Evolutionary conservation across 345 rosid species (phyloP), one percentile per base, ranked within the genome.

Genomic region (Geranium rotundifolium): DNA sequence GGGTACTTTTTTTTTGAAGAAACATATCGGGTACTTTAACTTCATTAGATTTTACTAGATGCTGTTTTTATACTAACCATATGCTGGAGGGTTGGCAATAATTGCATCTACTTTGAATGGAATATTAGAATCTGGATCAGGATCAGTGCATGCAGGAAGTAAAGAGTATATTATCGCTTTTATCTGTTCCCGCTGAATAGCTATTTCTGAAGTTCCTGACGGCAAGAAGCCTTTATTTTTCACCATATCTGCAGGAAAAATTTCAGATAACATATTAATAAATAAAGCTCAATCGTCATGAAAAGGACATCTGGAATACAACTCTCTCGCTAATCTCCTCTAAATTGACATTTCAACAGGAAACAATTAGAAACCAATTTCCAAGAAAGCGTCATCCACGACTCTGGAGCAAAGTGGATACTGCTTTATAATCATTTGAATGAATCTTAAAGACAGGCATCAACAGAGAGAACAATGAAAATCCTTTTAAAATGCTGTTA

Each of bases 211-310:
- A 65, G 99, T 97, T 55, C 92, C 92, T 19, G 99, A 86, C 27
- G 99, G 99, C 82, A 95, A 74, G 78, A 95, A 95, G 15, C 97
- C 99, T 72, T 95, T 90, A 75, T 90, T 95, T 80, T 95, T 95
- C 46, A 95, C 99, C 99, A 95, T 95, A 77, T 95, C 99, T 90
- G 96, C 65, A 61, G 69, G 65, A 67, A 63, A 60, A 7, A 3
- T 46, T 23, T 23, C 27, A 23, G 27, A 23, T 23, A 23, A 23
- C 27, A 23, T 10, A 34, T 29, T 30, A 59, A 29, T n/a, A 31
- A 14, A 46, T 46, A 46, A 12, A 46, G 52, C 52, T 46, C 15
- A 46, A 46, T 46, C 3, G 0, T 46, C 52, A 46, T 7, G 3
- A 3, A 7, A 7, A 14, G 6, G 52, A 46, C 27, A 23, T 23